Evolutionary conservation across 139 green algal genomes (phyloP).

Genomic region (Coelastrella sp.): DNA sequence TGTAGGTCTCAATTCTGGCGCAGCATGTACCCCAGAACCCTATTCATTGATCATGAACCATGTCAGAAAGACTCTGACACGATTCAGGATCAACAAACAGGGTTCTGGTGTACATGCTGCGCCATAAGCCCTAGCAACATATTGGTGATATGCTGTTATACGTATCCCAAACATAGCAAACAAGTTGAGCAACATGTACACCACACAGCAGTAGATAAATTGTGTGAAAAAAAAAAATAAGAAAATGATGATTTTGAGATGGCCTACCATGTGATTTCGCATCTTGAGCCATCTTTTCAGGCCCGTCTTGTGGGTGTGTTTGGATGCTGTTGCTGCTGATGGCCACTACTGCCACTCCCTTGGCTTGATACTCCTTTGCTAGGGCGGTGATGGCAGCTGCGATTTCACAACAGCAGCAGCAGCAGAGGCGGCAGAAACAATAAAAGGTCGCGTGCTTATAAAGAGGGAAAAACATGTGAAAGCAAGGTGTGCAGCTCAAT

Average conservation of each 20-base stretch:
- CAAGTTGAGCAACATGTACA: no score
- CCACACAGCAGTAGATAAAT: no score
- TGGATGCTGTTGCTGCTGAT: slow-evolving; percentile 83
- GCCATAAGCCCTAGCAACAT: background rate
- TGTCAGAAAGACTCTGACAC: background rate
- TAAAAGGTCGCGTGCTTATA: no score
- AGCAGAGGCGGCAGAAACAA: background rate
- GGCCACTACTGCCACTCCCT: slow-evolving; percentile 78
- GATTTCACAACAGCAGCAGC: background rate
- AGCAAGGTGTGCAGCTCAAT: no score
- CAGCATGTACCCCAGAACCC: background rate
- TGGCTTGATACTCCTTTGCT: slow-evolving; percentile 67
- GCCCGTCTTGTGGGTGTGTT: slow-evolving; percentile 84
- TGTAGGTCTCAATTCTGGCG: background rate
- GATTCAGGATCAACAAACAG: background rate
- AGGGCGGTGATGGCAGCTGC: slow-evolving; percentile 64
- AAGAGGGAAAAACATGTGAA: no score
- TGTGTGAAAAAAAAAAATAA: no score
- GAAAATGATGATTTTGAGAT: no score
- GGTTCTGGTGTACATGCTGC: background rate
- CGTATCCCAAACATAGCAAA: no score
- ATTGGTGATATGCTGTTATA: background rate
- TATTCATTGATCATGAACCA: background rate
- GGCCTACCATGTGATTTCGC: slow-evolving; percentile 18
- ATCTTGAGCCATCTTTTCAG: slow-evolving; percentile 81